phyloP scores from a whole-genome alignment of 371 early-diverging fungal species.

The Actinomortierella ambigua region DNA sequence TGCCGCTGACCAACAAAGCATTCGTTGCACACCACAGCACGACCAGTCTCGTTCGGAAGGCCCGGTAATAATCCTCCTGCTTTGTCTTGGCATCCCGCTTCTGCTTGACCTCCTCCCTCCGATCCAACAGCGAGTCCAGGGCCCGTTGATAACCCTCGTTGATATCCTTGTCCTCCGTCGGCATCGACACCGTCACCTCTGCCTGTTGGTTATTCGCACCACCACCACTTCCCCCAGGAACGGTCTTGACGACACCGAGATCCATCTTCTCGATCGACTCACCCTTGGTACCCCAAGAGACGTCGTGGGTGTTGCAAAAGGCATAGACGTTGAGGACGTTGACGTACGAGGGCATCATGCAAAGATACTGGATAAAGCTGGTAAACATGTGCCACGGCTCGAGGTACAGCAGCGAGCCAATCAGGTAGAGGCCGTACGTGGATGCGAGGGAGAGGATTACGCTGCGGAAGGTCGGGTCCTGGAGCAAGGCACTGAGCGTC shows the following conservation, averaged over 20 bases:
- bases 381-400: conserved; percentile 98
- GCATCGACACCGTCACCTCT: conserved; percentile 44
- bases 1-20: conserved; percentile 66
- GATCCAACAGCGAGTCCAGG: conserved; percentile 52
- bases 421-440: conserved; percentile 84
- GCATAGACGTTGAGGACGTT: conserved; percentile 95
- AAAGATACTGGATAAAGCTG: conserved; percentile 84
- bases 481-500: conserved; percentile 21
- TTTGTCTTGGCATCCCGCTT: conserved; percentile 74
- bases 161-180: conserved; percentile 49
- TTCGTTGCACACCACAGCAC: conserved; percentile 87
- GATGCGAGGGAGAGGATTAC: conserved; percentile 82
- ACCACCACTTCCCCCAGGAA: conserved; percentile 13
- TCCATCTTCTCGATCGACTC: conserved; percentile 55
- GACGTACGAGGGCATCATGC: conserved; percentile 80
- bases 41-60: conserved; percentile 83
- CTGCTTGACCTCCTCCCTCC: conserved; percentile 48
- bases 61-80: conserved; percentile 85
- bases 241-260: conserved; percentile 30
- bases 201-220: conserved; percentile 35
- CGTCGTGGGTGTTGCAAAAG: conserved; percentile 92
- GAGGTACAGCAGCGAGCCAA: conserved; percentile 75
- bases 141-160: conserved; percentile 72
- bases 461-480: conserved; percentile 71
- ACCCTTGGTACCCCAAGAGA: conserved; percentile 95